Conservation (phyloP, 441 rosid species). For the Gossypium davidsonii region DNA sequence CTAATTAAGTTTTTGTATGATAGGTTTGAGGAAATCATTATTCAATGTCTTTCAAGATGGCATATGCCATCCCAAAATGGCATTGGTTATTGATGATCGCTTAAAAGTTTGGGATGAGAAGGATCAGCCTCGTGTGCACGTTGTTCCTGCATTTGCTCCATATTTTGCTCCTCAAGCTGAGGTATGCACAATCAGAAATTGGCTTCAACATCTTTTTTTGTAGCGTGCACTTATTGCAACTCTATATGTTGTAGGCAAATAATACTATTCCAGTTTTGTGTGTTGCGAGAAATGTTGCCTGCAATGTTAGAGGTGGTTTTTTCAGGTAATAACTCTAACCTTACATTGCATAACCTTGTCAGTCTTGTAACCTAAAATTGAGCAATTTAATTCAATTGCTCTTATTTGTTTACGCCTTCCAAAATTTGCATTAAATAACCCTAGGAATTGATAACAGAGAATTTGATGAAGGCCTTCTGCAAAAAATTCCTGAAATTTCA, state of each 20-base stretch:
- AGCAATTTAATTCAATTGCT: constrained; percentile 8
- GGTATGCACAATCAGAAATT: constrained; percentile 37
- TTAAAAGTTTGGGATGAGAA: constrained; percentile 94
- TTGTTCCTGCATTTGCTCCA: constrained; percentile 98
- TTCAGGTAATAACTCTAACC: constrained; percentile 59
- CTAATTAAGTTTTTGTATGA: not conserved
- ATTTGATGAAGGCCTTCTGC: constrained; percentile 85
- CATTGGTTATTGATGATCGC: constrained; percentile 92
- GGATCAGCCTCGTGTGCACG: constrained; percentile 95
- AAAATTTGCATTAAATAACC: constrained; percentile 16
- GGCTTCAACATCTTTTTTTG: constrained; percentile 2
- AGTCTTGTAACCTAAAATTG: constrained; percentile 9
- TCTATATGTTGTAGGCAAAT: constrained; percentile 53
- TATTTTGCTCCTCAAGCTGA: constrained; percentile 96
- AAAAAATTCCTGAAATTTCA: constrained; percentile 58
- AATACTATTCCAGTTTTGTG: constrained; percentile 74
- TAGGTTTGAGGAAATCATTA: constrained; percentile 74
- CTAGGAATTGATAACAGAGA: constrained; percentile 55
- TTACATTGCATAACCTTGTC: not conserved
- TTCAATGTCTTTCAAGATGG: constrained; percentile 83
- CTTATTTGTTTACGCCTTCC: constrained; percentile 1
- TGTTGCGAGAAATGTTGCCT: constrained; percentile 91
- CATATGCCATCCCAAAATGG: constrained; percentile 92
- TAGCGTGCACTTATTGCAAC: constrained; percentile 19
- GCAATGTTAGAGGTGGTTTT: constrained; percentile 92